Evolutionary conservation across 257 asterid species (phyloP), one percentile per base, ranked within the genome.

Genomic region (Henckelia pumila): DNA sequence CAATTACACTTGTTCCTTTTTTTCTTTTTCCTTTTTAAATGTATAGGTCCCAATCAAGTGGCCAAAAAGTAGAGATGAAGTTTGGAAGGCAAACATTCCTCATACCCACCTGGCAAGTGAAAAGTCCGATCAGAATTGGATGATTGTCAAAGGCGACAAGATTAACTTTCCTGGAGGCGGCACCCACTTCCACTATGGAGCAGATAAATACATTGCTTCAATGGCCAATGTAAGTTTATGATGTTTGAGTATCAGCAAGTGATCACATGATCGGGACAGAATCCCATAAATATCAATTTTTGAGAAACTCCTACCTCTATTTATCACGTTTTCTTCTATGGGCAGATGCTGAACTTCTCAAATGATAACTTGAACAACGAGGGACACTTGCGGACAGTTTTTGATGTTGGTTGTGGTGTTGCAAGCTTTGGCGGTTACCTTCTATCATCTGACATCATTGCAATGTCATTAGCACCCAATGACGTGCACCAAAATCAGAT

Each of bases 61-160:
- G 98, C 98, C 98, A 10, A 79, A 74, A 65, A 92, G 98, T 80
- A 85, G 98, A 76, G 98, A 92, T 65, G 92, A 89, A 80, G 95
- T 87, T 55, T 92, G 96, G 98, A 89, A 89, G 79, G 92, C 83
- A 53, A 92, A 92, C 78, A 89, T 92, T 61, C 98, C 98, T 66
- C 98, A 92, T 82, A 92, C 96, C 28, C 96, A 92, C 83, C 89
- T 92, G 56, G 98, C 98, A 56, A 85, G 80, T 64, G 98, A 92
- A 82, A 92, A 92, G 75, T 92, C 98, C 63, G 98, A 92, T 81
- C 96, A 92, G 85, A 92, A 89, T 72, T 92, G 98, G 98, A 92
- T 92, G 98, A 89, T 89, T 85, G 98, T 80, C 24, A 87, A 84
- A 79, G 96, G 96, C 56, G 95, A 89, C 23, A 89, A 82, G 81